Evolutionary conservation across 1,139 yeast genomes (phyloP), one percentile per base, ranked within the genome.

Genomic region (Petasospora rhodanensis): DNA sequence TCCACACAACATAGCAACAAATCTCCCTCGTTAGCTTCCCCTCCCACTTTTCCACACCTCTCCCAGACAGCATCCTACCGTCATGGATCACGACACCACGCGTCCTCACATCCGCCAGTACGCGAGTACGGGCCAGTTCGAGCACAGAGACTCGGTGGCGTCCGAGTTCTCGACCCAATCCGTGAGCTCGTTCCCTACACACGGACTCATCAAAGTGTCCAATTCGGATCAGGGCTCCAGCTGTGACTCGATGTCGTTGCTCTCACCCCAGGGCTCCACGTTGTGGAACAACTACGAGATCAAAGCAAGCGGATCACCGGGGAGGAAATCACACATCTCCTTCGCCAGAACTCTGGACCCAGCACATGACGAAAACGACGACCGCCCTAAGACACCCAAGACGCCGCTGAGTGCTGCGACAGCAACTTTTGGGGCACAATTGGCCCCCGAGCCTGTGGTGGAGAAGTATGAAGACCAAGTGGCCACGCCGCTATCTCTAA

Each of bases 191-290:
- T 42, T 45, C 38, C 46, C 47, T 7, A 29, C 45, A 2, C 29
- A 40, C 26, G 50, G 51, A 2, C 29, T 47, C 12, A 45, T 47
- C 27, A 45, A 40, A 23, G 38, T 47, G 6, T 43, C 47, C 23
- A 41, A 45, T 17, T 29, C 41, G 0, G 47, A 45, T 18, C 36
- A 41, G n/a, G 37, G 39, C 14, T 41, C 46, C 1, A 32, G 35
- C 21, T 42, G 41, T 20, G 41, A 38, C 7, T 34, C 35, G 4
- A 22, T 32, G 27, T 34, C 38, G 3, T 11, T 38, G 20, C 26
- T 32, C 1, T 35, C 41, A 2, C 35, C 37, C 9, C 37, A 31
- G 14, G 38, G 32, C 4, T 31, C 38, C 3, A 31, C 36, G 1
- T 32, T 26, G 15, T 26, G 30, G 28, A 26, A 29, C 26, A 29